A percentile compares a stretch with the other conserved stretches of the same genome.
Evolutionary conservation across 2,329 filamentous ascomycete species (phyloP).

Genomic region (Triangularia verruculosa): DNA sequence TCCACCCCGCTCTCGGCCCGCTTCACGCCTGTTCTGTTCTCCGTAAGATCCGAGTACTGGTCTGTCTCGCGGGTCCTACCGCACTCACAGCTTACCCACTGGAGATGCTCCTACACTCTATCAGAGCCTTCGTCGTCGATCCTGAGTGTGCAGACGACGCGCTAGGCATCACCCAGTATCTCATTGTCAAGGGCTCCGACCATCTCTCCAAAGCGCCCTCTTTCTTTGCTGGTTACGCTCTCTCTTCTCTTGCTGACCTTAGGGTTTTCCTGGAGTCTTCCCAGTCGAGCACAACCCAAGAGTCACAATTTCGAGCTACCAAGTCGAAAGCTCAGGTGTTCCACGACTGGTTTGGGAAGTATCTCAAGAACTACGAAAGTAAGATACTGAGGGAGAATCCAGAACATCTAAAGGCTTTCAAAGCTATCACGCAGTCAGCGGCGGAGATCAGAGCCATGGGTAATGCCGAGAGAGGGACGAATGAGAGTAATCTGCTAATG

Average conservation of each 20-base stretch:
- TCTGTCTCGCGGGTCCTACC: slow-evolving; percentile 71
- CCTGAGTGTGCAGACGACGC: slow-evolving; percentile 87
- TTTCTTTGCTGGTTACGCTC: slow-evolving; percentile 76
- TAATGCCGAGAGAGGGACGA: slow-evolving; percentile 64
- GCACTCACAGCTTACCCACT: slow-evolving; percentile 78
- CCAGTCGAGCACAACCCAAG: slow-evolving; percentile 78
- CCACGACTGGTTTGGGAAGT: slow-evolving; percentile 72
- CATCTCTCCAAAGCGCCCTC: slow-evolving; percentile 66
- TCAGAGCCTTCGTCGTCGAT: slow-evolving; percentile 76
- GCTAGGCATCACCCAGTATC: slow-evolving; percentile 80
- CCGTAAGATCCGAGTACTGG: slow-evolving; percentile 77
- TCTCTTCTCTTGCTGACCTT: slow-evolving; percentile 77
- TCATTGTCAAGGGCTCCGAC: slow-evolving; percentile 64
- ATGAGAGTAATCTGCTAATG: slow-evolving; percentile 78
- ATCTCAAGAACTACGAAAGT: slow-evolving; percentile 62
- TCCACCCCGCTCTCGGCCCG: slow-evolving; percentile 80
- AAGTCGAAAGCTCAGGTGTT: slow-evolving; percentile 74
- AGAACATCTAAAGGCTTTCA: slow-evolving; percentile 56
- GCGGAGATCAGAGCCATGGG: slow-evolving; percentile 64
- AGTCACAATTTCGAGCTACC: slow-evolving; percentile 75
- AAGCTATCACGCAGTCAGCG: slow-evolving; percentile 65
- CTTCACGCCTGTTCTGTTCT: slow-evolving; percentile 83
- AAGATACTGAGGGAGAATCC: slow-evolving; percentile 45
- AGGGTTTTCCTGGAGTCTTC: slow-evolving; percentile 70
- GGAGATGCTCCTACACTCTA: slow-evolving; percentile 82